Evolutionary conservation across 805 yeast genomes (phyloP), one percentile per base, ranked within the genome.

Genomic region (Saturnispora sanitii): DNA sequence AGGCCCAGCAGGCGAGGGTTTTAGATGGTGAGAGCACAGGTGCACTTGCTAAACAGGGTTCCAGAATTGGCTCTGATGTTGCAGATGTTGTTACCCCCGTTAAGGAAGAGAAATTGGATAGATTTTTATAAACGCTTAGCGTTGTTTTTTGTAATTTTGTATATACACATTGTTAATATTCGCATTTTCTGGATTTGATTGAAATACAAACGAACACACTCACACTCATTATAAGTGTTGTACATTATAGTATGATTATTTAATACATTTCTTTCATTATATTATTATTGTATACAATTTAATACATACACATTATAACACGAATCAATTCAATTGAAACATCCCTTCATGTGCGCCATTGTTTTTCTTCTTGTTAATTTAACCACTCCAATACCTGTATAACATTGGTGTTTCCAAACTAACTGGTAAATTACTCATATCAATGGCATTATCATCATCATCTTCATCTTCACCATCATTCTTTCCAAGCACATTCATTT

Each of bases 331-430:
- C 27, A 12, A 8, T 25, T 25, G n/a, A n/a, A n/a, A n/a, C n/a
- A n/a, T n/a, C n/a, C n/a, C n/a, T n/a, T n/a, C n/a, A n/a, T n/a
- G n/a, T n/a, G n/a, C n/a, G n/a, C n/a, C n/a, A n/a, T n/a, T n/a
- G n/a, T n/a, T n/a, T n/a, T n/a, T n/a, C n/a, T n/a, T n/a, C n/a
- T n/a, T n/a, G n/a, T n/a, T n/a, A n/a, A 19, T 18, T 38, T 18
- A 39, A 35, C 80, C 82, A 34, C 79, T 71, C 83, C 83, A 78
- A 52, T 74, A 77, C 49, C 81, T 71, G 51, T 77, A 78, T 35
- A 71, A 59, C 51, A 74, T 79, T 6, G 83, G 82, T 20, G 77
- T 66, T 43, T 75, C 79, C 35, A 70, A 63, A 43, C 82, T 75
- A 19, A 76, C 66, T 3, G 84, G 83, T 49, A 70, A 69, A 30